Evolutionary conservation across 1,284 basidiomycete species (phyloP).

Genomic region (Irpex sp.): DNA sequence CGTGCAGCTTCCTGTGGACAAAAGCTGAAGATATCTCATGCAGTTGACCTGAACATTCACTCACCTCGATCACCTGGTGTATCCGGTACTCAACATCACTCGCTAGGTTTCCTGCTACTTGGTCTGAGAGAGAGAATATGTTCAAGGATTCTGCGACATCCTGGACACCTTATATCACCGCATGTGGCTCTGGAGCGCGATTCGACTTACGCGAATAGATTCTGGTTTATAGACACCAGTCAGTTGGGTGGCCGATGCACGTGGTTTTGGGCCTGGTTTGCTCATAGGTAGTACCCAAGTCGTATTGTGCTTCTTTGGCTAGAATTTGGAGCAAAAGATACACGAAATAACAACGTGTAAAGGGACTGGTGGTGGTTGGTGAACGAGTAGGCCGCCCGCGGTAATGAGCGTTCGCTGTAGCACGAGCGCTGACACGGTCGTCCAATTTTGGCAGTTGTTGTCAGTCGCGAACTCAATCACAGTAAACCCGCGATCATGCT

Average conservation of each 20-base stretch:
- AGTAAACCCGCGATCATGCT: too few species aligned
- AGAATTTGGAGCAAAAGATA: neutral
- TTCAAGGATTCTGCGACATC: conserved; percentile 91
- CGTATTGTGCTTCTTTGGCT: too few species aligned
- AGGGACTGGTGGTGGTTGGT: neutral
- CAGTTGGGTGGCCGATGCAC: conserved; percentile 29
- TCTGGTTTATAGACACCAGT: conserved; percentile 67
- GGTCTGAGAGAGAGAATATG: conserved; percentile 76
- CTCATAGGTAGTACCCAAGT: neutral
- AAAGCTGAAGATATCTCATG: neutral
- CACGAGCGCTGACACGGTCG: neutral
- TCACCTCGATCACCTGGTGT: conserved; percentile 88
- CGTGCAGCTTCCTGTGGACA: conserved; percentile 83
- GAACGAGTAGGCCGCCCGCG: neutral
- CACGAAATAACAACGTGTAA: neutral
- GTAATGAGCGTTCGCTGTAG: neutral
- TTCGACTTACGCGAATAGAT: conserved; percentile 49
- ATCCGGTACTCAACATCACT: conserved; percentile 97
- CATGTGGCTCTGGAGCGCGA: neutral
- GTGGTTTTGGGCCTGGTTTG: conserved; percentile 12
- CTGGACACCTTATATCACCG: conserved; percentile 35
- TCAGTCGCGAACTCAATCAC: neutral
- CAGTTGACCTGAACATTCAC: conserved; percentile 10
- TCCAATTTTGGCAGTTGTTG: neutral
- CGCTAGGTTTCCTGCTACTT: conserved; percentile 82